Conservation (phyloP, 495 filamentous ascomycete species). For the Delitschia confertaspora region DNA sequence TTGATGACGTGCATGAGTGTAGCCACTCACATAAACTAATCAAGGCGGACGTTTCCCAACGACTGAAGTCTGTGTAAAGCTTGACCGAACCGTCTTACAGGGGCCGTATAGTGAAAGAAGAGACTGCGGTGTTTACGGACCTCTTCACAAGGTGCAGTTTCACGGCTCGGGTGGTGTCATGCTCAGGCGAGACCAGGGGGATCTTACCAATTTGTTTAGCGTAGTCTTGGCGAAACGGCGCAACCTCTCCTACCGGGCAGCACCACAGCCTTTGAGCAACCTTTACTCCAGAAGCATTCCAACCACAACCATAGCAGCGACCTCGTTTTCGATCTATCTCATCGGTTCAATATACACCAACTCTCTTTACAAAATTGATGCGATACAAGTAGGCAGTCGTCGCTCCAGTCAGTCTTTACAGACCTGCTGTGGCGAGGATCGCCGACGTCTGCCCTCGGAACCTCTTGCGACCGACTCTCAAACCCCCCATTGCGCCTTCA, state of each 20-base stretch:
- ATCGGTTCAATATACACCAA: not conserved
- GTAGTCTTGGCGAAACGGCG: constrained; percentile 1
- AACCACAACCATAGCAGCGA: constrained; percentile 4
- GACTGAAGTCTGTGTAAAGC: no score
- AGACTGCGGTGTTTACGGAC: no score
- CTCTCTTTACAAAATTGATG: constrained; percentile 8
- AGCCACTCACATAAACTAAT: no score
- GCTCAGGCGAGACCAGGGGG: constrained; percentile 2
- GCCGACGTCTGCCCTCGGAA: constrained; percentile 9
- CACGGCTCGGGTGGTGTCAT: not conserved
- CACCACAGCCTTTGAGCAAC: constrained; percentile 13
- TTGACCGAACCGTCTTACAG: no score
- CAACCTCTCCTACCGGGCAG: constrained; percentile 13
- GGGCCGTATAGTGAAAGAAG: no score
- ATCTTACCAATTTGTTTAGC: constrained; percentile 9
- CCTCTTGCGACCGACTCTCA: constrained; percentile 10
- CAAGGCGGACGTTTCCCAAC: no score
- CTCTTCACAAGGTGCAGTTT: not conserved
- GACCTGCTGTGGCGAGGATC: constrained; percentile 15
- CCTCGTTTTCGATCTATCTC: not conserved
- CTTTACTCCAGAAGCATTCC: constrained; percentile 20
- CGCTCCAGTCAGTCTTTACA: constrained; percentile 15
- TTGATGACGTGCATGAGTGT: constrained; percentile 19
- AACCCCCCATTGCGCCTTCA: constrained; percentile 17
- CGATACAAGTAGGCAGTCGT: constrained; percentile 16